A percentile compares a stretch with the other conserved stretches of the same genome.
phyloP scores from a whole-genome alignment of 768 basidiomycete genomes.

The Collybiopsis luxurians region DNA sequence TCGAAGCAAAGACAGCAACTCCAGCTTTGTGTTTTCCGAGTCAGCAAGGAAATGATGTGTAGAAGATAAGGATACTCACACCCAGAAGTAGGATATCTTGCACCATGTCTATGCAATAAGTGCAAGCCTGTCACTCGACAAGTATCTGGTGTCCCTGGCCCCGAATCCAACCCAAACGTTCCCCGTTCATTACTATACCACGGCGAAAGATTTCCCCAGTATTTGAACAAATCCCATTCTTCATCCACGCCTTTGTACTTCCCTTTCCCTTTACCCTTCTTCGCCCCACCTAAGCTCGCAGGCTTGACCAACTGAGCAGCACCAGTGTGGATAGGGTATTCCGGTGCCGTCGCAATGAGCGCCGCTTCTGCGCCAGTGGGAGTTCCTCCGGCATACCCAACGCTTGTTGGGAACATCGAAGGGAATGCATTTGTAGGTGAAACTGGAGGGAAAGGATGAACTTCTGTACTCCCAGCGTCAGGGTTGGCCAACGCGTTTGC shows the following conservation, averaged over 20 bases:
- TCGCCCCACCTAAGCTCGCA: slow-evolving; percentile 23
- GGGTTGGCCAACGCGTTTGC: slow-evolving; percentile 63
- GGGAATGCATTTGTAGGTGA: slow-evolving; percentile 73
- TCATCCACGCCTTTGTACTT: slow-evolving; percentile 19
- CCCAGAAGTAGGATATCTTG: slow-evolving; percentile 65
- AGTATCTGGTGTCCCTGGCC: slow-evolving; percentile 64
- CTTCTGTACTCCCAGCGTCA: slow-evolving; percentile 68
- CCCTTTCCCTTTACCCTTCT: slow-evolving; percentile 17
- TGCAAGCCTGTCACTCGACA: slow-evolving; percentile 76
- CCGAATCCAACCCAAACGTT: slow-evolving; percentile 71
- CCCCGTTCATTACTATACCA: slow-evolving; percentile 77
- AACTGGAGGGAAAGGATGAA: slow-evolving; percentile 68
- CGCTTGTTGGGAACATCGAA: slow-evolving; percentile 69
- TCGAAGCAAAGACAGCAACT: slow-evolving; percentile 52
- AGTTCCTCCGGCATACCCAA: slow-evolving; percentile 76
- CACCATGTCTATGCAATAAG: slow-evolving; percentile 81
- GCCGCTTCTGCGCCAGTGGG: slow-evolving; percentile 79
- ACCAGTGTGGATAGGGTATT: slow-evolving; percentile 76
- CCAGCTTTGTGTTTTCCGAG: slow-evolving; percentile 47
- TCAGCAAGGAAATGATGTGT: not conserved
- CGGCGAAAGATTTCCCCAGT: slow-evolving; percentile 84
- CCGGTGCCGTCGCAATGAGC: slow-evolving; percentile 68
- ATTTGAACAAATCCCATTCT: slow-evolving; percentile 65
- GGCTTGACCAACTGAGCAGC: slow-evolving; percentile 65
- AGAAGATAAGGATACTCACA: slow-evolving; percentile 35